Percentiles rank a stretch among this genome's conserved stretches.
Conservation (phyloP, 2,329 filamentous ascomycete genomes). For the Aspergillus tubingensis region DNA sequence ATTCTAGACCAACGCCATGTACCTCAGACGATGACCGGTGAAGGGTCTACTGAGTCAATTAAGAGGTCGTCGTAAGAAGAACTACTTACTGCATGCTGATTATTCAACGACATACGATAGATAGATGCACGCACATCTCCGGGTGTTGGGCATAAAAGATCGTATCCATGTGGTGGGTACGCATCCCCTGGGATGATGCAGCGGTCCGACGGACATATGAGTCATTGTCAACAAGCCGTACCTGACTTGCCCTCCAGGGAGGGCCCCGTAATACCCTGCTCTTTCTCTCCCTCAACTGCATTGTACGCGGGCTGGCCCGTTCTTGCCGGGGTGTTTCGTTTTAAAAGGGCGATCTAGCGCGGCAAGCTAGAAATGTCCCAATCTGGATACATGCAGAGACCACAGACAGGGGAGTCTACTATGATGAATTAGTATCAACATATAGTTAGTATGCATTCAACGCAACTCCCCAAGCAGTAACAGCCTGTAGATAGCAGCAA, state of each 20-base stretch:
- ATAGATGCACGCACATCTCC: slow-evolving; percentile 4
- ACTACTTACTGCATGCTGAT: neutral
- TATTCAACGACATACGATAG: neutral
- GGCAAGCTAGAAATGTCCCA: neutral
- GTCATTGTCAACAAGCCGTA: slow-evolving; percentile 7
- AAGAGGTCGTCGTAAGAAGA: neutral
- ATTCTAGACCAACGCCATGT: neutral
- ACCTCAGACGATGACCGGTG: neutral
- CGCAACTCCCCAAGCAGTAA: neutral
- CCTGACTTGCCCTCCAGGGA: neutral
- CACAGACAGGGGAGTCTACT: neutral
- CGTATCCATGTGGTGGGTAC: slow-evolving; percentile 2
- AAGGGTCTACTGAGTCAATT: neutral
- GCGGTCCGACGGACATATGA: neutral
- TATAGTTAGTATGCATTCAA: neutral
- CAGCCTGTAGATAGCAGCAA: neutral
- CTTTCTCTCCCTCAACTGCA: neutral
- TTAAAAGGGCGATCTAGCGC: neutral
- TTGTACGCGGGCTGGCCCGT: neutral
- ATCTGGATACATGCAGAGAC: neutral
- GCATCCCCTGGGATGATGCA: neutral
- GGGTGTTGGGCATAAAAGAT: slow-evolving; percentile 19
- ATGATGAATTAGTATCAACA: neutral
- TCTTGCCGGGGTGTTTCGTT: neutral
- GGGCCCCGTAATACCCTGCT: neutral